These are phyloP conservation scores for Solanum gracilifrons DNA, from an alignment of 257 asterid genomes.

Conservation along the genomic window DNA sequence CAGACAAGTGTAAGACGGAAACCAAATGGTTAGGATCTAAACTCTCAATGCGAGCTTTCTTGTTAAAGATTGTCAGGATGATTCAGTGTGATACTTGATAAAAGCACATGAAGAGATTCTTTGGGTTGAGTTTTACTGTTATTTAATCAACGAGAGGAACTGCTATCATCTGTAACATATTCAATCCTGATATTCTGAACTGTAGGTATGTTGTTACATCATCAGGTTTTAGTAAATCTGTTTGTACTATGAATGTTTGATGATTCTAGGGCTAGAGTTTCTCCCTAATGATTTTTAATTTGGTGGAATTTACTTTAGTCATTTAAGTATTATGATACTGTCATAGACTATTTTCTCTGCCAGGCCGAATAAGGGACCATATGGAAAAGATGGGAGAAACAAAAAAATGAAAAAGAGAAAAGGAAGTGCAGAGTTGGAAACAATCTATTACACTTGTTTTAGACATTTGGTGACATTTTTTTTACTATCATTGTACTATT, in stretches of 20 bases:
- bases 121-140: not conserved
- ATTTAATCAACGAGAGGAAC: not conserved
- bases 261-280: not conserved
- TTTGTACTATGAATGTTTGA: not conserved
- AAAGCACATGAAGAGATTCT: not conserved
- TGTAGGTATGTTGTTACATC: not conserved
- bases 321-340: not conserved
- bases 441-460: not conserved
- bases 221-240: not conserved
- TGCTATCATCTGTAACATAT: not conserved
- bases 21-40: not conserved
- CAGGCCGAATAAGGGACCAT: not conserved
- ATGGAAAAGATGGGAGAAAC: not conserved
- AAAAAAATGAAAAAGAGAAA: not conserved
- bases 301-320: not conserved
- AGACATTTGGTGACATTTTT: not conserved
- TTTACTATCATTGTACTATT: not conserved
- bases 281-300: not conserved
- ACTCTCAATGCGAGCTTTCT: not conserved
- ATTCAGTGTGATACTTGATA: not conserved
- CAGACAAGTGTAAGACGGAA: not conserved
- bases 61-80: not conserved
- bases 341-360: not conserved
- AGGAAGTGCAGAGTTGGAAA: not conserved
- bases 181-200: not conserved